Percentiles rank a stretch among this genome's conserved stretches.
Conservation (phyloP, 208 protist species). For the Trypanosoma mega region DNA sequence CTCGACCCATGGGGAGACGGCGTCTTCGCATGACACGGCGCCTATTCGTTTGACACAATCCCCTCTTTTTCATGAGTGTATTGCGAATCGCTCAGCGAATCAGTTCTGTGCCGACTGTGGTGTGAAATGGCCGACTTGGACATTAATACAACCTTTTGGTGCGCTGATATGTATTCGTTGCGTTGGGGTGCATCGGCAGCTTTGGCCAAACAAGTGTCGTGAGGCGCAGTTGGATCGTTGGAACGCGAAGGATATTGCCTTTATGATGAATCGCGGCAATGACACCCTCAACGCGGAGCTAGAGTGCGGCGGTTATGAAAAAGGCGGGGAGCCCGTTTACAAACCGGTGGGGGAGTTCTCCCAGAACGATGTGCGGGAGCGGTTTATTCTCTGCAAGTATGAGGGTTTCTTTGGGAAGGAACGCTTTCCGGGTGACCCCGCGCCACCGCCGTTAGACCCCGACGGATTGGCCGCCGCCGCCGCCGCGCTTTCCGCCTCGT, state of each 20-base stretch:
- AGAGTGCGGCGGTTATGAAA: slow-evolving; percentile 47
- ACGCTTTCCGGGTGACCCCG: slow-evolving; percentile 23
- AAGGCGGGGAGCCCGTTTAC: slow-evolving; percentile 14
- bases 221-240: slow-evolving; percentile 67
- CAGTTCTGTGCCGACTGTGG: slow-evolving; percentile 63
- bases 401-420: slow-evolving; percentile 46
- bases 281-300: slow-evolving; percentile 54
- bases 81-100: slow-evolving; percentile 34
- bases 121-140: slow-evolving; percentile 58
- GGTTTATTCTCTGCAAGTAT: slow-evolving; percentile 67
- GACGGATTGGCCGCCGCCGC: background rate
- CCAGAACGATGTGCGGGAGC: slow-evolving; percentile 37
- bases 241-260: slow-evolving; percentile 43
- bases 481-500: background rate
- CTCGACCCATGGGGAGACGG: background rate
- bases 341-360: slow-evolving; percentile 41
- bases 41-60: slow-evolving; percentile 36
- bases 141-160: slow-evolving; percentile 63
- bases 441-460: slow-evolving; percentile 24
- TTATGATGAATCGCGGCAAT: slow-evolving; percentile 67
- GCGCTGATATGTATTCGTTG: slow-evolving; percentile 77
- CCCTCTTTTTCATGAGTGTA: slow-evolving; percentile 45
- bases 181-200: slow-evolving; percentile 69
- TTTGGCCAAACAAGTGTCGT: slow-evolving; percentile 73
- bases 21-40: background rate